These are phyloP conservation scores for Termitomyces sp. DNA, from an alignment of 768 basidiomycete genomes.

Conservation along the genomic window DNA sequence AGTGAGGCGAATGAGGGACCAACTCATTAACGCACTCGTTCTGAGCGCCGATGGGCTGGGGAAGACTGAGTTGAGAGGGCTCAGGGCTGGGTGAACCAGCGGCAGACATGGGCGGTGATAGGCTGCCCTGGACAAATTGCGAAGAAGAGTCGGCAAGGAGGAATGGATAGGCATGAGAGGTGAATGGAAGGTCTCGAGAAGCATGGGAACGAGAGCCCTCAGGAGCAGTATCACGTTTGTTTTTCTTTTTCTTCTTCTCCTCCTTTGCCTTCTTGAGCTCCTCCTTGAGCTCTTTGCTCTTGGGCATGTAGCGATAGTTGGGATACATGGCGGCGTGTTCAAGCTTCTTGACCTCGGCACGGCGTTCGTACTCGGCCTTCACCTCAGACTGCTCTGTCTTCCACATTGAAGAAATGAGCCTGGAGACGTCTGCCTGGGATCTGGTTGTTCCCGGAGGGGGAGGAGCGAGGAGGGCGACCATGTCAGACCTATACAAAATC, in stretches of 20 bases:
- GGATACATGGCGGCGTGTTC: conserved; percentile 49
- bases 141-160: conserved; percentile 19
- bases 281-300: conserved; percentile 41
- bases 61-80: conserved; percentile 1
- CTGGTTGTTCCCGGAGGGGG: conserved; percentile 24
- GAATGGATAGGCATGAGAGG: conserved; percentile 13
- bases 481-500: conserved; percentile 74
- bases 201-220: conserved; percentile 1
- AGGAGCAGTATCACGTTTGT: neutral
- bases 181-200: conserved; percentile 4
- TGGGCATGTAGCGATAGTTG: conserved; percentile 50
- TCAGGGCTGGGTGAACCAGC: conserved; percentile 38
- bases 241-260: conserved; percentile 14
- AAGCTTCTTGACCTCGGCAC: conserved; percentile 46
- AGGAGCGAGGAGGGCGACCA: conserved; percentile 37
- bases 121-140: conserved; percentile 31
- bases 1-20: neutral
- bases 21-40: conserved; percentile 1
- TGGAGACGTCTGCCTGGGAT: conserved; percentile 63
- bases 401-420: conserved; percentile 61
- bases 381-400: conserved; percentile 42
- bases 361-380: conserved; percentile 44
- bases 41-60: neutral
- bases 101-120: conserved; percentile 49
- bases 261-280: conserved; percentile 36